Base-by-base conservation (phyloP, 78 protist species). In the Thecamonas trahens region DNA sequence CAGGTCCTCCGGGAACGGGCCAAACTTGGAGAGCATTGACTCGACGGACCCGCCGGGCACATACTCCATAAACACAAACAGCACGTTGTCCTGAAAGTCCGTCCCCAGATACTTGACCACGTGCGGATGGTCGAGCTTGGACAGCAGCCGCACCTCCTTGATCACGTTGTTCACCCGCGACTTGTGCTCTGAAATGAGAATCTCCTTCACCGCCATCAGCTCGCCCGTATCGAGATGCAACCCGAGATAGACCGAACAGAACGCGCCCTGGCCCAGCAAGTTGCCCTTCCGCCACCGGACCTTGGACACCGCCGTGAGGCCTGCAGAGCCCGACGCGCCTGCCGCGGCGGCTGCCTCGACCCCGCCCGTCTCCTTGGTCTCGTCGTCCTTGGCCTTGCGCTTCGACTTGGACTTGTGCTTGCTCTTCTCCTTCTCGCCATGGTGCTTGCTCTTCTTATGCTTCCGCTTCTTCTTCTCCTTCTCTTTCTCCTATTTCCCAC, bases 251-350 rank as follows among this genome's bases (percentile, higher is more conserved):
- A 77, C 83, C 3, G 5, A 3, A 9, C 75, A 76, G 18, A 70
- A 77, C 28, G 83, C 47, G 24, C 83, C 83, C 26, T 29, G 3
- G 24, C 83, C 83, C n/a, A 77, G 20, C 37, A 70, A 32, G 26
- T 45, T 14, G 8, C 77, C 83, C 11, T 66, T 64, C 50, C 35
- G 62, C 76, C 83, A 77, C n/a, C 63, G 59, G n/a, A n/a, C n/a
- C n/a, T n/a, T n/a, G n/a, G n/a, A n/a, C n/a, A n/a, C n/a, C n/a
- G n/a, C n/a, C n/a, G n/a, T n/a, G n/a, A n/a, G n/a, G n/a, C n/a
- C n/a, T n/a, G n/a, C n/a, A n/a, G n/a, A n/a, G n/a, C n/a, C n/a
- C n/a, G n/a, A n/a, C n/a, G n/a, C n/a, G n/a, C n/a, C n/a, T n/a
- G n/a, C n/a, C n/a, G n/a, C n/a, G n/a, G n/a, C n/a, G n/a, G n/a